A percentile compares a stretch with the other conserved stretches of the same genome.
Evolutionary conservation across 1,139 yeast species (phyloP).

Genomic region (Pichia sp.): DNA sequence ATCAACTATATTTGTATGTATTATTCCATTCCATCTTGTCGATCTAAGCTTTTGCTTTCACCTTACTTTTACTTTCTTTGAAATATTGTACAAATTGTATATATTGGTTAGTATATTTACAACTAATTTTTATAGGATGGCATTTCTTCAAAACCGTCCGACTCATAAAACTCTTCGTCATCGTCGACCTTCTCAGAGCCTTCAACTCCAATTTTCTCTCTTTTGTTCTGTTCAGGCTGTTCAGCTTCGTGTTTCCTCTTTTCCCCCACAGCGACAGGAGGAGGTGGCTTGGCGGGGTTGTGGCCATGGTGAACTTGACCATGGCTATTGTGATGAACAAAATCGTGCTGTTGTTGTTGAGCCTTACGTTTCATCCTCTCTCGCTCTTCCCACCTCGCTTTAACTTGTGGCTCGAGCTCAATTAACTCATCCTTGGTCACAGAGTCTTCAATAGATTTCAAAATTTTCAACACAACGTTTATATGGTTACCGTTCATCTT

Average conservation of each 20-base stretch:
- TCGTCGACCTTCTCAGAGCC: slow-evolving; percentile 9
- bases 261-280: neutral
- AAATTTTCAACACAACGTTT: slow-evolving; percentile 72
- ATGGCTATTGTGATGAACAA: slow-evolving; percentile 9
- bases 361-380: slow-evolving; percentile 27
- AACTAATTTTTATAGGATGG: slow-evolving; percentile 27
- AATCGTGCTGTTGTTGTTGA: slow-evolving; percentile 21
- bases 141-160: slow-evolving; percentile 35
- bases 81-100: slow-evolving; percentile 5
- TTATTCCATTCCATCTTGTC: too few species aligned
- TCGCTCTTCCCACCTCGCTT: slow-evolving; percentile 46
- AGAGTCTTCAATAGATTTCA: slow-evolving; percentile 81
- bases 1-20: too few species aligned
- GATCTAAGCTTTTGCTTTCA: neutral
- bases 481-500: slow-evolving; percentile 83
- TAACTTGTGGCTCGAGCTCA: slow-evolving; percentile 43
- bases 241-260: slow-evolving; percentile 15
- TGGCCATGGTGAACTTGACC: neutral
- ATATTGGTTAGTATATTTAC: neutral
- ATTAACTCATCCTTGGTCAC: slow-evolving; percentile 74
- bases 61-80: neutral
- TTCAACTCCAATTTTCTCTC: slow-evolving; percentile 9
- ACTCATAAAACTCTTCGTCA: slow-evolving; percentile 31
- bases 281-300: slow-evolving; percentile 1
- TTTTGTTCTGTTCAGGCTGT: slow-evolving; percentile 4